These are phyloP conservation scores for Colletotrichum eremochloae DNA, from an alignment of 2,329 filamentous ascomycete species.

Conservation along the genomic window DNA sequence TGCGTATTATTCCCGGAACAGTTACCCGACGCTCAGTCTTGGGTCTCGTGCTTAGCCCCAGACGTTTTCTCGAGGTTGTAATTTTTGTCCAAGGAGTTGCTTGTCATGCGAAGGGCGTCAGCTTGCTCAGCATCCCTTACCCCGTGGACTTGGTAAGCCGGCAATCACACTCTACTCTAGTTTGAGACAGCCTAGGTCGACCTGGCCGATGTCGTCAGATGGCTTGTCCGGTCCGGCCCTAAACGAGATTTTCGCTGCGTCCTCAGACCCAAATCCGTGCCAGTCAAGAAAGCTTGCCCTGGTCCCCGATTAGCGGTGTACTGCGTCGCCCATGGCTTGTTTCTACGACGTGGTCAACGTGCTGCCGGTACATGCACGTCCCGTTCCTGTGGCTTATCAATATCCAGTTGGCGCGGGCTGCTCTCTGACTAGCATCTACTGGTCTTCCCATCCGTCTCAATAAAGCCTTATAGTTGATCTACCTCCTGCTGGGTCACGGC, in stretches of 20 bases:
- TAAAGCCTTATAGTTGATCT: not conserved
- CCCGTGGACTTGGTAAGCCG: not conserved
- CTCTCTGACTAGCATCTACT: not conserved
- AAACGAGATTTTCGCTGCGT: too few relatives aligned
- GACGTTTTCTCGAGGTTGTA: not conserved
- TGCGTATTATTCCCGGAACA: not conserved
- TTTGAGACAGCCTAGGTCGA: not conserved
- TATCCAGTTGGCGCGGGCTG: not conserved
- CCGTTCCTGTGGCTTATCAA: not conserved
- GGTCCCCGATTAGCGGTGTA: not conserved
- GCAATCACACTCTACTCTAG: not conserved
- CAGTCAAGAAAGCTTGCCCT: not conserved
- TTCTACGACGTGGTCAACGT: too few relatives aligned
- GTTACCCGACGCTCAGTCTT: not conserved
- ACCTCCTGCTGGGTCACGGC: not conserved
- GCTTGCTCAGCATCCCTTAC: not conserved
- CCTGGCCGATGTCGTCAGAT: not conserved
- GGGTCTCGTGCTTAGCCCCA: not conserved
- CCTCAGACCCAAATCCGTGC: too few relatives aligned
- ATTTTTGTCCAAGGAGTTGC: too few relatives aligned
- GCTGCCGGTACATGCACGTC: not conserved
- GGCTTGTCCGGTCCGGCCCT: conserved; percentile 1
- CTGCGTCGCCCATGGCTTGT: not conserved
- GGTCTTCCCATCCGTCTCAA: not conserved
- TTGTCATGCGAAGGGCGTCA: too few relatives aligned